Conservation (phyloP, 148 eudicot species). For the Dysphania ambrosioides region DNA sequence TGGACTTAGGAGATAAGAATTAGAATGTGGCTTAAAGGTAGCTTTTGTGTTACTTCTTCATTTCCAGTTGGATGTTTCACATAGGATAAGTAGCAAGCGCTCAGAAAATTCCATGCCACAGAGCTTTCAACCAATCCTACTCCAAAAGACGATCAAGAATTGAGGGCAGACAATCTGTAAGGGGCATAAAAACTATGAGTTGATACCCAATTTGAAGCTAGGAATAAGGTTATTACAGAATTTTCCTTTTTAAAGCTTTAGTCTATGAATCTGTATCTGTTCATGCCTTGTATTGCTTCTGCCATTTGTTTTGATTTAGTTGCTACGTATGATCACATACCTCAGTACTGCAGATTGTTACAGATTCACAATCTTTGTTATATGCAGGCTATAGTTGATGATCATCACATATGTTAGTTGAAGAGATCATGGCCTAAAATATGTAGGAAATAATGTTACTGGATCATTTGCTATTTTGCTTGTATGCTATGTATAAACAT, state of each 20-base stretch:
- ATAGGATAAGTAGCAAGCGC: constrained; percentile 22
- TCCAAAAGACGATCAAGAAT: constrained; percentile 36
- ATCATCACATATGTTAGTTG: background rate
- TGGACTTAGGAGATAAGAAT: no score
- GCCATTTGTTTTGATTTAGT: background rate
- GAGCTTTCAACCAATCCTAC: constrained; percentile 33
- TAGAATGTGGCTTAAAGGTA: no score
- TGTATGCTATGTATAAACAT: constrained; percentile 9
- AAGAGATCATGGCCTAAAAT: background rate
- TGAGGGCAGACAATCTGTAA: constrained; percentile 68
- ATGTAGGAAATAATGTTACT: background rate
- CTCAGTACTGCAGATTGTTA: background rate
- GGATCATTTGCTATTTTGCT: constrained; percentile 6
- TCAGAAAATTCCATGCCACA: constrained; percentile 25
- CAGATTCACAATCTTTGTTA: background rate
- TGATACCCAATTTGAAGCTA: constrained; percentile 89
- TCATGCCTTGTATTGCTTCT: background rate
- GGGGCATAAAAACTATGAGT: constrained; percentile 86
- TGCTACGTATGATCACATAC: background rate
- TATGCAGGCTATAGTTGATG: background rate
- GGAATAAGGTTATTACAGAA: constrained; percentile 65
- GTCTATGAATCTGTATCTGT: background rate
- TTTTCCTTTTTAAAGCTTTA: background rate
- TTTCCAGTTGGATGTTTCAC: constrained; percentile 23
- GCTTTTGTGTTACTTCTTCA: no score